Conservation (phyloP, 495 filamentous ascomycete species). For the Trypethelium eluteriae region DNA sequence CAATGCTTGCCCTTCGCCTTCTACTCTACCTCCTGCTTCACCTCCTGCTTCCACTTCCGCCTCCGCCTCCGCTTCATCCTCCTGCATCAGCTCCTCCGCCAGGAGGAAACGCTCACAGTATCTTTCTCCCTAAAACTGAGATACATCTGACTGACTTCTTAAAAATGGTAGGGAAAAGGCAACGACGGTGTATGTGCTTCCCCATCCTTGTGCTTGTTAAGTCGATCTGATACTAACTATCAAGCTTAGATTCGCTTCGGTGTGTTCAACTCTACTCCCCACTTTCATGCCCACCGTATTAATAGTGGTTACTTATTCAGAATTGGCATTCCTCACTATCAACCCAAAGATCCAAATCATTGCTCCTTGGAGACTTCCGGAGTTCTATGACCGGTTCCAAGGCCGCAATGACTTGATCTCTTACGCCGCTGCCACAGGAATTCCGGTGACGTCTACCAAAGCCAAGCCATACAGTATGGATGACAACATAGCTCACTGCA, state of each 20-base stretch:
- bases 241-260: not conserved
- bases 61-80: too few relatives aligned
- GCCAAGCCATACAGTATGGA: slow-evolving; percentile 80
- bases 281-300: not conserved
- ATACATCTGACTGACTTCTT: too few relatives aligned
- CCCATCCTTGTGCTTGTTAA: slow-evolving; percentile 35
- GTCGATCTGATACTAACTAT: slow-evolving; percentile 43
- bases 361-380: slow-evolving; percentile 78
- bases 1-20: too few relatives aligned
- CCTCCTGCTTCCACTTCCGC: too few relatives aligned
- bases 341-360: slow-evolving; percentile 77
- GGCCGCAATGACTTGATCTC: slow-evolving; percentile 84
- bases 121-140: too few relatives aligned
- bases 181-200: slow-evolving; percentile 45
- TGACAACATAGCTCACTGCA: slow-evolving; percentile 86
- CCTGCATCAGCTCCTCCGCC: too few relatives aligned
- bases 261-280: not conserved
- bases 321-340: slow-evolving; percentile 59
- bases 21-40: too few relatives aligned
- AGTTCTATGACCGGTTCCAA: slow-evolving; percentile 74
- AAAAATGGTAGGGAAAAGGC: slow-evolving; percentile 53
- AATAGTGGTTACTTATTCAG: slow-evolving; percentile 20
- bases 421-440: slow-evolving; percentile 68
- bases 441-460: slow-evolving; percentile 84
- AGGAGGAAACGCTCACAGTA: too few relatives aligned